Evolutionary conservation across 306 rosid species (phyloP).

Genomic region (Chamaecrista fasciculata): DNA sequence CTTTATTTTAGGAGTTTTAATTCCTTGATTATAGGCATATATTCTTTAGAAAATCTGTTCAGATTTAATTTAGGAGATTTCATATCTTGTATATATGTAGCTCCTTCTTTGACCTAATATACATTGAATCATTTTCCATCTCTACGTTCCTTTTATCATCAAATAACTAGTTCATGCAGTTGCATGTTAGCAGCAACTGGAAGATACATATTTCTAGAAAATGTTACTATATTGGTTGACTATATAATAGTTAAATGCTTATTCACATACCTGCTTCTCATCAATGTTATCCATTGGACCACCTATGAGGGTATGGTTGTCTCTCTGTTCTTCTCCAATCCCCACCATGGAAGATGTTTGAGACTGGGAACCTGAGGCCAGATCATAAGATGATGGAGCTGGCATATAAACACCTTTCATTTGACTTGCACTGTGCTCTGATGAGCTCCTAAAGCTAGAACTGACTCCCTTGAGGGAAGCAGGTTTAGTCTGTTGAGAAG

Average conservation of each 20-base stretch:
- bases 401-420: constrained; percentile 70
- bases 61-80: too few relatives aligned
- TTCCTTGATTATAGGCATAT: too few relatives aligned
- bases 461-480: constrained; percentile 57
- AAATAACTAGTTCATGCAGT: constrained; percentile 20
- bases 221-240: constrained; percentile 19
- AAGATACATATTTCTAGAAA: constrained; percentile 18
- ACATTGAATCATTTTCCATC: too few relatives aligned
- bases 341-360: constrained; percentile 65
- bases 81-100: too few relatives aligned
- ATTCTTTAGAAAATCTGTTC: too few relatives aligned
- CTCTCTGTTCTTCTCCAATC: constrained; percentile 61
- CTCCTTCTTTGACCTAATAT: too few relatives aligned
- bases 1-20: too few relatives aligned
- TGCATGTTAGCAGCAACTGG: constrained; percentile 2
- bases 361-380: constrained; percentile 65
- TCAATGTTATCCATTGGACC: constrained; percentile 59
- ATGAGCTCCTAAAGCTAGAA: constrained; percentile 54
- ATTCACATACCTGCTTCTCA: constrained; percentile 73
- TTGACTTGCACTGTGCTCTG: constrained; percentile 54
- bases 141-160: too few relatives aligned
- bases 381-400: constrained; percentile 70
- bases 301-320: constrained; percentile 51
- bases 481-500: constrained; percentile 64
- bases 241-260: constrained; percentile 2